Conservation (phyloP, 257 asterid genomes). For the Penstemon barbatus region DNA sequence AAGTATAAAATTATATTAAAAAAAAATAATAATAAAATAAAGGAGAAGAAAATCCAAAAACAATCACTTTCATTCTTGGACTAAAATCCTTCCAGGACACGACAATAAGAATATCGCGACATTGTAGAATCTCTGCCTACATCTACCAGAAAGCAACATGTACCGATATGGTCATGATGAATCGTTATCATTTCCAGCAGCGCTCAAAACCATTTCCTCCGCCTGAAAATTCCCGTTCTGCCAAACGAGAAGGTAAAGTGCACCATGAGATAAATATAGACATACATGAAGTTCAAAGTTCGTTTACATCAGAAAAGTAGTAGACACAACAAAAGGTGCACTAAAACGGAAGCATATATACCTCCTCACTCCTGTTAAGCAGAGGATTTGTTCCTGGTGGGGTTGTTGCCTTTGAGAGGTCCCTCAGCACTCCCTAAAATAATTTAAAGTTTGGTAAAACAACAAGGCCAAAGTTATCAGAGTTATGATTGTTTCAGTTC, state of each 20-base stretch:
- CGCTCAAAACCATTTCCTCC: slow-evolving; percentile 47
- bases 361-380: slow-evolving; percentile 53
- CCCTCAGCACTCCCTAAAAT: slow-evolving; percentile 64
- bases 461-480: slow-evolving; percentile 13
- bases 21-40: too few relatives aligned
- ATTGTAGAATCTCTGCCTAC: background rate
- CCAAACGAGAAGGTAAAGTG: slow-evolving; percentile 1
- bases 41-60: too few relatives aligned
- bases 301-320: background rate
- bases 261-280: background rate
- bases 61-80: background rate
- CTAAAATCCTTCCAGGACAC: background rate
- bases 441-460: background rate
- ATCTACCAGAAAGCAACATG: slow-evolving; percentile 9
- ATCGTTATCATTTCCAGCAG: slow-evolving; percentile 46
- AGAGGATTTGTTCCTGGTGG: slow-evolving; percentile 34
- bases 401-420: slow-evolving; percentile 57
- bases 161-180: slow-evolving; percentile 34
- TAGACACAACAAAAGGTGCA: background rate
- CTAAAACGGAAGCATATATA: slow-evolving; percentile 12
- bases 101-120: background rate
- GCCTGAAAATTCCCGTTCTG: slow-evolving; percentile 56
- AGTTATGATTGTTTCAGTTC: background rate
- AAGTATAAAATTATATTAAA: too few relatives aligned
- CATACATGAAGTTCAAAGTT: background rate